Evolutionary conservation across 1,284 basidiomycete genomes (phyloP).

Genomic region (Melampsora larici-populina): DNA sequence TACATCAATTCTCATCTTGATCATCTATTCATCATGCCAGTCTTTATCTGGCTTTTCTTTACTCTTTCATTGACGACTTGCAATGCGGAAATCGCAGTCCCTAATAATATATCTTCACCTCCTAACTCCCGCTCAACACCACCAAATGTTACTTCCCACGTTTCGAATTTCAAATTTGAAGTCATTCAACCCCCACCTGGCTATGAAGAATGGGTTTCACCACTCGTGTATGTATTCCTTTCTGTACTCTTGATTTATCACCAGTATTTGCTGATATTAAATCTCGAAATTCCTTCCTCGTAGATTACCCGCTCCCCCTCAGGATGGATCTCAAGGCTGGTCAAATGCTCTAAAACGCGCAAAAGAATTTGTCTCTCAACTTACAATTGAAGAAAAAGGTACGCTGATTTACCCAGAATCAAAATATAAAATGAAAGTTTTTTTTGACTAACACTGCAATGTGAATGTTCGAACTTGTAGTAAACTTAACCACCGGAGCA

Average conservation of each 20-base stretch:
- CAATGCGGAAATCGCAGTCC: too few species aligned
- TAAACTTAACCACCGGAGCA: slow-evolving; percentile 40
- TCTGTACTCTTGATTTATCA: not conserved
- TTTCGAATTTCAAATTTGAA: slow-evolving; percentile 21
- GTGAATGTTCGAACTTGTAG: not conserved
- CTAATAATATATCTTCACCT: too few species aligned
- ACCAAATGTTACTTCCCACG: not conserved
- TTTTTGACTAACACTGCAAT: not conserved
- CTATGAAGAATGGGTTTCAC: slow-evolving; percentile 36
- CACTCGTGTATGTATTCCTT: slow-evolving; percentile 26
- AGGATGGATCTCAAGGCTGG: slow-evolving; percentile 26
- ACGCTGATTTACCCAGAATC: not conserved
- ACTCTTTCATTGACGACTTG: too few species aligned
- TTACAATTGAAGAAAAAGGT: slow-evolving; percentile 43
- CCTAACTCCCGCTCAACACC: too few species aligned
- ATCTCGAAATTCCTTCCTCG: not conserved
- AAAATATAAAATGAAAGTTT: not conserved
- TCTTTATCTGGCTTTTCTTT: too few species aligned
- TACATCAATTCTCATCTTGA: too few species aligned
- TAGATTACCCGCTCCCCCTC: slow-evolving; percentile 29
- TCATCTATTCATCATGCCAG: too few species aligned
- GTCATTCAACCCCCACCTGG: slow-evolving; percentile 29
- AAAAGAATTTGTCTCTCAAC: slow-evolving; percentile 34
- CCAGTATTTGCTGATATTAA: not conserved
- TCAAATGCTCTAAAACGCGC: slow-evolving; percentile 15